phyloP scores from a whole-genome alignment of 2,329 filamentous ascomycete genomes.

The Calonectria hongkongensis region DNA sequence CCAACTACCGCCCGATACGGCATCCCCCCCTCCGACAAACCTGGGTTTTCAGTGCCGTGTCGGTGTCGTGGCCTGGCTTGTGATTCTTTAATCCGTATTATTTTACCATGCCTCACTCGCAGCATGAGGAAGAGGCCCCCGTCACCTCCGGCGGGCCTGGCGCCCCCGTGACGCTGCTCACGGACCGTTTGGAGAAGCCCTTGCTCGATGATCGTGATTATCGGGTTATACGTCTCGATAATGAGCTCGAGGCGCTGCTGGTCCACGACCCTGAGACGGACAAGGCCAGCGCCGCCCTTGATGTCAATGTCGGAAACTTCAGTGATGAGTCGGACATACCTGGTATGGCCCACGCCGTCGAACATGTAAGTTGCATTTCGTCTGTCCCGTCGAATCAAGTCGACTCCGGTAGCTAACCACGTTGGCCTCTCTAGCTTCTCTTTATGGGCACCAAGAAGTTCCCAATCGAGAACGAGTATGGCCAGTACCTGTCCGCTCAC shows the following conservation, averaged over 20 bases:
- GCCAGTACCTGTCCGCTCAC: slow-evolving; percentile 91
- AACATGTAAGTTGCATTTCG: slow-evolving; percentile 77
- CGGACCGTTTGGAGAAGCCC: slow-evolving; percentile 87
- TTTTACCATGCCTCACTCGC: slow-evolving; percentile 57
- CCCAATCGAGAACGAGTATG: slow-evolving; percentile 96
- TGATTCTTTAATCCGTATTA: slow-evolving; percentile 28
- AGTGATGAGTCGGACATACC: slow-evolving; percentile 94
- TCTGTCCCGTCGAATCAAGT: slow-evolving; percentile 18
- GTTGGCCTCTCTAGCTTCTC: slow-evolving; percentile 73
- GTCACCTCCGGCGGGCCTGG: slow-evolving; percentile 52
- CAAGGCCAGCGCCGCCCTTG: slow-evolving; percentile 95
- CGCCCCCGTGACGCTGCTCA: slow-evolving; percentile 66
- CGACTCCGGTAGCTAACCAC: slow-evolving; percentile 39
- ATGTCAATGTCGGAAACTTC: slow-evolving; percentile 97
- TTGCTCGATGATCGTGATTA: slow-evolving; percentile 91
- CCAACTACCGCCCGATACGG: slow-evolving; percentile 39
- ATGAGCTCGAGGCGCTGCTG: slow-evolving; percentile 91
- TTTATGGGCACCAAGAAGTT: slow-evolving; percentile 99
- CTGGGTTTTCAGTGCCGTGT: slow-evolving; percentile 42
- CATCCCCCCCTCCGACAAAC: slow-evolving; percentile 34
- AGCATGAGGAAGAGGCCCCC: slow-evolving; percentile 50
- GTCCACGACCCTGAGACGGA: slow-evolving; percentile 97
- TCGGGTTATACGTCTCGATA: slow-evolving; percentile 88
- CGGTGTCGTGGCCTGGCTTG: slow-evolving; percentile 41
- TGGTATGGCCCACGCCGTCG: slow-evolving; percentile 95